phyloP scores from a whole-genome alignment of 345 rosid species.

The Dipteronia sinensis region DNA sequence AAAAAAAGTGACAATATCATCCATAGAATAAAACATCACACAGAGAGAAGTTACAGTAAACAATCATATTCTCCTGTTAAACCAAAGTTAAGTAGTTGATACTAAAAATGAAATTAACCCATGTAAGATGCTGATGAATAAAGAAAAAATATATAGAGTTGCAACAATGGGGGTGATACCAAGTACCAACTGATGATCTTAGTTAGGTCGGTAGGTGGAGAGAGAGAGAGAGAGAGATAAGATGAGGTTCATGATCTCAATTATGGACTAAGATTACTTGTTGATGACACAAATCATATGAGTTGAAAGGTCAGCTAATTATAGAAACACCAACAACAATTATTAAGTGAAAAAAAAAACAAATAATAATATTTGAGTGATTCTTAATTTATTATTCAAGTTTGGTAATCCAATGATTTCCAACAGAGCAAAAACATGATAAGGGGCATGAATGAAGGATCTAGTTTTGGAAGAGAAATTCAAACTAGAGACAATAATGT shows the following conservation, averaged over 20 bases:
- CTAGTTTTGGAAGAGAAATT: background rate
- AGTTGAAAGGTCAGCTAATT: background rate
- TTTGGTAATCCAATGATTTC: conserved; percentile 11
- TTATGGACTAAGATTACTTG: conserved; percentile 5
- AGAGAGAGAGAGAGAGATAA: background rate
- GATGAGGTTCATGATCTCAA: background rate
- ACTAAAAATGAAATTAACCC: background rate
- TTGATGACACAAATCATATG: conserved; percentile 16
- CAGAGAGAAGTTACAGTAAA: background rate
- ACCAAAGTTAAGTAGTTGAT: background rate
- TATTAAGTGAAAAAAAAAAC: background rate
- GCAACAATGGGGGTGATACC: background rate
- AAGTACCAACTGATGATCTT: background rate
- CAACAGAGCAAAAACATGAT: background rate
- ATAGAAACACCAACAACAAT: conserved; percentile 1
- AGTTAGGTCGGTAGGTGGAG: background rate
- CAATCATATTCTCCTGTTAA: background rate
- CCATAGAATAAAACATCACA: background rate
- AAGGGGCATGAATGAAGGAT: background rate
- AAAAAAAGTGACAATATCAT: background rate
- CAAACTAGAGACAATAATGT: background rate
- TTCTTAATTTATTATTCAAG: background rate
- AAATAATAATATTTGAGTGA: background rate
- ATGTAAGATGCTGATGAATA: background rate
- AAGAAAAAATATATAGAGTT: background rate